Base-by-base conservation (phyloP, 768 basidiomycete species). In the Leucocoprinus sp. region DNA sequence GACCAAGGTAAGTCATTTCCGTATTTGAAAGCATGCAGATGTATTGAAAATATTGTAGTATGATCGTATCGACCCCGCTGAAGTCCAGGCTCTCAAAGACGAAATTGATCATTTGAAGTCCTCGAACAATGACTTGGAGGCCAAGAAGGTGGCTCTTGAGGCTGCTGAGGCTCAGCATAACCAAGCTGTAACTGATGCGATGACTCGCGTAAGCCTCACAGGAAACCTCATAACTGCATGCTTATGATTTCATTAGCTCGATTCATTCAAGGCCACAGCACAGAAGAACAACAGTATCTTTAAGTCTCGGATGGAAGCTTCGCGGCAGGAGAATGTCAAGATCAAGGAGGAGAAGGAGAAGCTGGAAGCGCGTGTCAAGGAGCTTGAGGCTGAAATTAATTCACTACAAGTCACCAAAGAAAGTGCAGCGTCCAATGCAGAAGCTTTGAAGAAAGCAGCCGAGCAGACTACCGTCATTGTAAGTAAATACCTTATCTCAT, bases 31-130 rank as follows among this genome's bases (percentile, higher is more conserved):
- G 5, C 14, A 19, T 11, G 8, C 31, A 19, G 12, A 21, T 33
- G 42, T 8, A 45, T 26, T 18, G 19, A 9, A 19, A 3, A 4
- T 22, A 15, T 26, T 23, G 2, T 50, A 89, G 85, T 91, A 91
- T 56, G 88, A 93, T 54, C 85, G 90, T 36, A 83, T 88, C 53
- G 90, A 92, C 58, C 89, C 90, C 14, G 78, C 83, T 2, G 90
- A 93, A 55, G 68, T 92, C 28, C 85, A 90, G 55, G 70, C 74
- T 5, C 70, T 93, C 43, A 86, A 81, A 60, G 83, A 84, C 18
- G 82, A 90, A 57, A 74, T 85, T 7, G 73, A 76, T 43, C 60
- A 53, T 12, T 51, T 84, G 43, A 77, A 78, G 14, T 33, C 28
- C n/a, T 31, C 43, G 12, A 28, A 46, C 18, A 43, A 23, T 15